phyloP scores from a whole-genome alignment of 192 early-diverging fungal genomes.

The Chytriomyces hyalinus region DNA sequence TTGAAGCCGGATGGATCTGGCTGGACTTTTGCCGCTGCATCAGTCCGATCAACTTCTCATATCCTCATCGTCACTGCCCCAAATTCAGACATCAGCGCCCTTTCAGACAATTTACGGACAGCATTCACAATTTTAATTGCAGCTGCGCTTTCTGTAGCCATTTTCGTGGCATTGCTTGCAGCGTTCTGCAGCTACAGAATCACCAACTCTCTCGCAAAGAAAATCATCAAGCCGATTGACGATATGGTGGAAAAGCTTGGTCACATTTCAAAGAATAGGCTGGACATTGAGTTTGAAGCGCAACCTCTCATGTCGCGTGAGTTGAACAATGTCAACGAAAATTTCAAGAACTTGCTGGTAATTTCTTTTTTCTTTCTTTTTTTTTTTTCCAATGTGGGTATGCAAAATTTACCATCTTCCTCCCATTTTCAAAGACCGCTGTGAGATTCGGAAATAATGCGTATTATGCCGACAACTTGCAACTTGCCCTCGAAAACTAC shows the following conservation, averaged over 20 bases:
- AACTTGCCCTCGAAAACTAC: slow-evolving; percentile 44
- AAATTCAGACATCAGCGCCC: slow-evolving; percentile 29
- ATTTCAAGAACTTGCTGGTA: slow-evolving; percentile 33
- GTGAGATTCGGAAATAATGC: slow-evolving; percentile 48
- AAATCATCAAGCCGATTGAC: slow-evolving; percentile 21
- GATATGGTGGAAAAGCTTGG: slow-evolving; percentile 14
- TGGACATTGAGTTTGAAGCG: slow-evolving; percentile 22
- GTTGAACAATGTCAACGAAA: slow-evolving; percentile 27
- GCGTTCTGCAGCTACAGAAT: slow-evolving; percentile 1
- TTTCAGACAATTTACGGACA: slow-evolving; percentile 10
- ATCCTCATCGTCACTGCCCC: slow-evolving; percentile 25
- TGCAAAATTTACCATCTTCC: not conserved
- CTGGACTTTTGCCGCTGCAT: slow-evolving; percentile 29
- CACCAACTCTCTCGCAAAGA: slow-evolving; percentile 14
- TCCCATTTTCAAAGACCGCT: slow-evolving; percentile 27
- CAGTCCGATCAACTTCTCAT: slow-evolving; percentile 9
- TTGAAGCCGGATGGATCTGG: not conserved
- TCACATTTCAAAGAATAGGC: not conserved
- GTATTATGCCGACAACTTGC: slow-evolving; percentile 44
- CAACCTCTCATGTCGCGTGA: slow-evolving; percentile 7
- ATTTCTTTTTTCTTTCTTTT: not conserved
- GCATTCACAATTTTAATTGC: not conserved
- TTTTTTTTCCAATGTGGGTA: not conserved
- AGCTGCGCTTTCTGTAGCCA: not conserved
- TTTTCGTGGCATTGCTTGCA: not conserved